These are phyloP conservation scores for Debaryomyces nepalensis DNA, from an alignment of 1,139 yeast genomes.

Conservation along the genomic window DNA sequence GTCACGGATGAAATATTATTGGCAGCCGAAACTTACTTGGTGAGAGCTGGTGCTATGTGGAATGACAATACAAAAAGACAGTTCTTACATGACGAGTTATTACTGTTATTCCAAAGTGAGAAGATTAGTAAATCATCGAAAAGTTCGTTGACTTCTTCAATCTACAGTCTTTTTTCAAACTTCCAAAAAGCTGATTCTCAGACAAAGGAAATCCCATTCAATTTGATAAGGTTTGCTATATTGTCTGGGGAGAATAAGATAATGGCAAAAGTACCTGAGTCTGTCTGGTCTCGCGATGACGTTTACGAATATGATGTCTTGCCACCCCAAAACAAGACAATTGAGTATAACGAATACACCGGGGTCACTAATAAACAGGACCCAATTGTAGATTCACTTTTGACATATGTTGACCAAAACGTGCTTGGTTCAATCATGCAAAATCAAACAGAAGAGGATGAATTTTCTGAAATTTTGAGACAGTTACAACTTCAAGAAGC, in stretches of 20 bases:
- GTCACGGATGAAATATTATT: slow-evolving; percentile 34
- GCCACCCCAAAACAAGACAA: slow-evolving; percentile 54
- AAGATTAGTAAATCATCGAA: slow-evolving; percentile 5
- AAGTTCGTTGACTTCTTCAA: slow-evolving; percentile 19
- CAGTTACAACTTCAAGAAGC: slow-evolving; percentile 25
- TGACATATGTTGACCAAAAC: slow-evolving; percentile 45
- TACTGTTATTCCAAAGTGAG: slow-evolving; percentile 30
- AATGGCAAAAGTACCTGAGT: slow-evolving; percentile 68
- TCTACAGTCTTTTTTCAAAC: slow-evolving; percentile 21
- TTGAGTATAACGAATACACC: slow-evolving; percentile 32
- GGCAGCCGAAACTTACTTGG: slow-evolving; percentile 55
- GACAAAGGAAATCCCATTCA: slow-evolving; percentile 52
- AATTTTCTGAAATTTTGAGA: slow-evolving; percentile 31
- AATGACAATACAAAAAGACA: slow-evolving; percentile 47
- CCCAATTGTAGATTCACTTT: slow-evolving; percentile 36
- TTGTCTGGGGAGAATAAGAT: slow-evolving; percentile 71
- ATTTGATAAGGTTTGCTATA: slow-evolving; percentile 66
- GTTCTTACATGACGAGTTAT: slow-evolving; percentile 54
- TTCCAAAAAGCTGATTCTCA: slow-evolving; percentile 12
- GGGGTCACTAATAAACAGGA: slow-evolving; percentile 26
- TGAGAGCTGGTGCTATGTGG: slow-evolving; percentile 56
- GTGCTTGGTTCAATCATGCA: slow-evolving; percentile 44
- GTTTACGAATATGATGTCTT: slow-evolving; percentile 71
- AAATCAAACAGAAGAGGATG: slow-evolving; percentile 33
- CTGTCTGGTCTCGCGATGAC: slow-evolving; percentile 65